A percentile compares a stretch with the other conserved stretches of the same genome.
Evolutionary conservation across 2,329 filamentous ascomycete genomes (phyloP).

Genomic region (Nigrospora sphaerica): DNA sequence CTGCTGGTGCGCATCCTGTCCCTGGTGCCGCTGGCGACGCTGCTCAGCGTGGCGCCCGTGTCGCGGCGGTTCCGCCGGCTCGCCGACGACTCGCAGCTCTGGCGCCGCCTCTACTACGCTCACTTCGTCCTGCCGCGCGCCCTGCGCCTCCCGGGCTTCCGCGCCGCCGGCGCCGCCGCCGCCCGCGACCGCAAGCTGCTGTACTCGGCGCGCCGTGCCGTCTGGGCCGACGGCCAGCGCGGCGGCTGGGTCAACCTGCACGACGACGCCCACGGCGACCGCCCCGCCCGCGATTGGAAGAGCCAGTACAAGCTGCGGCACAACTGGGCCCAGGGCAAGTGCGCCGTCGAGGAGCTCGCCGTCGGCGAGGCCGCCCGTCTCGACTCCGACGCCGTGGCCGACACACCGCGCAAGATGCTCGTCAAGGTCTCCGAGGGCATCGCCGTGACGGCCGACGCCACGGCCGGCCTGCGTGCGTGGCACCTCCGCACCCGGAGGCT

Average conservation of each 20-base stretch:
- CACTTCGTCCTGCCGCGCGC: conserved; percentile 80
- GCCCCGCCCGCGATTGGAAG: conserved; percentile 30
- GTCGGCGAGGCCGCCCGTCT: conserved; percentile 11
- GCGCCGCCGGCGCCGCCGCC: conserved; percentile 27
- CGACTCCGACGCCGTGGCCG: background rate
- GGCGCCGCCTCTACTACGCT: conserved; percentile 83
- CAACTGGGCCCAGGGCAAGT: conserved; percentile 83
- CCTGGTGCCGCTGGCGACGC: conserved; percentile 60
- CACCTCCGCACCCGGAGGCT: conserved; percentile 56
- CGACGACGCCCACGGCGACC: background rate
- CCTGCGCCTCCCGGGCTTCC: conserved; percentile 64
- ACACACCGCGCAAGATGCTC: conserved; percentile 53
- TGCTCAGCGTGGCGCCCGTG: conserved; percentile 58
- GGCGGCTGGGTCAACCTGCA: conserved; percentile 42
- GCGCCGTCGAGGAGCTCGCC: conserved; percentile 70
- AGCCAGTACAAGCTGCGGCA: conserved; percentile 79
- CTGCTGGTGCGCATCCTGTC: conserved; percentile 78
- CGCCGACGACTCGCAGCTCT: conserved; percentile 76
- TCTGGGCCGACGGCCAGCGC: conserved; percentile 38
- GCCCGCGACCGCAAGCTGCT: conserved; percentile 29
- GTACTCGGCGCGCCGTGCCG: conserved; percentile 33
- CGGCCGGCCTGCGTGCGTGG: conserved; percentile 72
- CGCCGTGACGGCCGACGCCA: conserved; percentile 67
- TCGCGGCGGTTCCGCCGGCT: conserved; percentile 70
- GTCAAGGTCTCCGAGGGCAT: conserved; percentile 72